Evolutionary conservation across 345 rosid genomes (phyloP).

Genomic region (Geranium brycei): DNA sequence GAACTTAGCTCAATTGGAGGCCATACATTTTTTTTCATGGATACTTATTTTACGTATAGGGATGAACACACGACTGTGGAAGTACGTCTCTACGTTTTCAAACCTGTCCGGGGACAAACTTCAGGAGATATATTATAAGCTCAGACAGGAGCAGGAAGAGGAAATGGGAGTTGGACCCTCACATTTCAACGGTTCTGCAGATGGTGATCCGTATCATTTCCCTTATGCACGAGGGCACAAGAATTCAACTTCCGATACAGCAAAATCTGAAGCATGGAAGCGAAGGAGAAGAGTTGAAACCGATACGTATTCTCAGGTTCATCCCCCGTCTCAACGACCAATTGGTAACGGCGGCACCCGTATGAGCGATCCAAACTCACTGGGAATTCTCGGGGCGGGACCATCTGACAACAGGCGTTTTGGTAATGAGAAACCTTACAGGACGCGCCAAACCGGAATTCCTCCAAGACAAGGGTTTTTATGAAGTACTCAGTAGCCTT

Average conservation of each 20-base stretch:
- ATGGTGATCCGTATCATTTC: slow-evolving; percentile 30
- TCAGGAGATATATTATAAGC: slow-evolving; percentile 79
- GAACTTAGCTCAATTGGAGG: too few species aligned
- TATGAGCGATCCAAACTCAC: slow-evolving; percentile 48
- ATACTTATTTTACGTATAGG: slow-evolving; percentile 33
- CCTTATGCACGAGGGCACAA: slow-evolving; percentile 38
- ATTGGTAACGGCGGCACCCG: slow-evolving; percentile 25
- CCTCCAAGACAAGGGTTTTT: slow-evolving; percentile 36
- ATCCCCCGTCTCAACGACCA: slow-evolving; percentile 36
- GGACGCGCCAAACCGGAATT: slow-evolving; percentile 53
- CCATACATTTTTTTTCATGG: not conserved
- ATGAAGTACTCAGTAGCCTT: not conserved
- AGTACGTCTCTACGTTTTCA: slow-evolving; percentile 86
- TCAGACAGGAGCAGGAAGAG: slow-evolving; percentile 64
- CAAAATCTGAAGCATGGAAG: slow-evolving; percentile 86
- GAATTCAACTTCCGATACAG: slow-evolving; percentile 39
- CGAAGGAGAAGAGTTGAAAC: slow-evolving; percentile 47
- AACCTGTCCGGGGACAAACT: slow-evolving; percentile 85
- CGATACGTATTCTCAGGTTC: slow-evolving; percentile 25
- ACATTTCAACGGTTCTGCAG: slow-evolving; percentile 38
- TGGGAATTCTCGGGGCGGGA: slow-evolving; percentile 92
- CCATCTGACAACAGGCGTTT: slow-evolving; percentile 53
- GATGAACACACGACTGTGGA: slow-evolving; percentile 82
- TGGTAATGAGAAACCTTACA: slow-evolving; percentile 37
- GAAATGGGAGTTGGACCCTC: slow-evolving; percentile 69